Evolutionary conservation across 179 eudicot genomes (phyloP), one percentile per base, ranked within the genome.

Genomic region (Heliamphora pulchella): DNA sequence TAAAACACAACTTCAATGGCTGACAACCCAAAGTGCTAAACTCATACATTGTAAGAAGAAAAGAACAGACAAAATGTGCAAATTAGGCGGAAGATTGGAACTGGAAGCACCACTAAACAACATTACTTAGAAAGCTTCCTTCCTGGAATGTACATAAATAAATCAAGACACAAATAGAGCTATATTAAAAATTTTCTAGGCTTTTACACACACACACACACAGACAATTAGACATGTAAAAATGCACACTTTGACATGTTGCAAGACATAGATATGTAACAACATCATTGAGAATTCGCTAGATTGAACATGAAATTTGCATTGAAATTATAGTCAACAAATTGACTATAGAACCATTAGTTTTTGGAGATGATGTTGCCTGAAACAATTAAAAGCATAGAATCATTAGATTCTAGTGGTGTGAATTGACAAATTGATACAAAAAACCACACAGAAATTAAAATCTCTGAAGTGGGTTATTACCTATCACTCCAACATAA

Each of bases 281-380:
- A 31, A 0, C 31, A 31, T 31, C 31, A 31, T 31, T 31, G 31
- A 31, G 31, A 31, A 31, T 31, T 31, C 0, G 31, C 31, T 31
- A 31, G 31, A 31, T 31, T 31, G 31, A 31, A 31, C 31, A 31
- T 31, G 31, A 31, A 31, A 31, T 0, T 31, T 31, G 31, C 31
- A 31, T 31, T 31, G 31, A 31, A 48, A 31, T 31, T 31, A 31
- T 31, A 31, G 31, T 31, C 31, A 31, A 31, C 31, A 31, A 31
- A 31, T 31, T 31, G 31, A 31, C 31, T 31, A 31, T 31, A 31
- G 31, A 31, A 31, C 31, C 31, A 31, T 31, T 31, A 31, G 31
- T 31, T 31, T 31, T 0, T 31, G 31, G 84, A 83, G 75, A 83
- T 86, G 77, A 86, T 83, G 75, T 86, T 83, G 64, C 88, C 88